Base-by-base conservation (phyloP, 2,329 filamentous ascomycete species). In the Pyricularia sp. region DNA sequence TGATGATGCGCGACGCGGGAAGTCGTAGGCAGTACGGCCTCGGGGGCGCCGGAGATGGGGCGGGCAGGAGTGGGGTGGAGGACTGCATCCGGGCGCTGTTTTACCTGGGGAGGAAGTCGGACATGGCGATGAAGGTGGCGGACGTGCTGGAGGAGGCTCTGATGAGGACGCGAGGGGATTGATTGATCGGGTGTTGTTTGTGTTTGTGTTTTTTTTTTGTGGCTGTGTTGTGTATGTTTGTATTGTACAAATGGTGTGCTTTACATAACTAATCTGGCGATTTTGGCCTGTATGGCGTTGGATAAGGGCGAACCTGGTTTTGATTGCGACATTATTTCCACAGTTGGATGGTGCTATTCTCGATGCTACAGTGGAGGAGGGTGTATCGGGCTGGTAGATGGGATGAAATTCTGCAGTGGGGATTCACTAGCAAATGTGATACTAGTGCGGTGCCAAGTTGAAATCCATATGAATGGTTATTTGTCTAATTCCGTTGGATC, bases 81-180 rank as follows among this genome's bases (percentile, higher is more conserved):
- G 78, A 81, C 66, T 87, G 84, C 72, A 81, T 86, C 23, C 80
- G 80, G 72, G 85, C 84, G 2, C 76, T 88, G 30, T 85, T 83
- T 79, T 83, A 83, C 68, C 76, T 87, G 23, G 85, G 85, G 2
- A 81, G 81, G 69, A 87, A 86, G 73, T 86, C 84, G 3, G 85
- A 86, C 71, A 86, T 73, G 72, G 72, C 72, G 0, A 70, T 71
- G 20, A 69, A 68, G 75, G 84, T 83, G 73, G 80, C 77, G 72
- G 82, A 79, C 75, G 85, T 84, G 83, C 86, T 89, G 78, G 89
- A 63, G 14, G 59, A 63, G 25, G 59, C 23, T 17, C 17, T 30
- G 12, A 26, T 28, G 11, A 30, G 26, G 59, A 30, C 25, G 58
- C 58, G 59, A 30, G 26, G 26, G 59, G 59, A 17, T 23, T 28